These are phyloP conservation scores for Magnusiomyces clavatus DNA, from an alignment of 1,139 yeast species.

Conservation along the genomic window DNA sequence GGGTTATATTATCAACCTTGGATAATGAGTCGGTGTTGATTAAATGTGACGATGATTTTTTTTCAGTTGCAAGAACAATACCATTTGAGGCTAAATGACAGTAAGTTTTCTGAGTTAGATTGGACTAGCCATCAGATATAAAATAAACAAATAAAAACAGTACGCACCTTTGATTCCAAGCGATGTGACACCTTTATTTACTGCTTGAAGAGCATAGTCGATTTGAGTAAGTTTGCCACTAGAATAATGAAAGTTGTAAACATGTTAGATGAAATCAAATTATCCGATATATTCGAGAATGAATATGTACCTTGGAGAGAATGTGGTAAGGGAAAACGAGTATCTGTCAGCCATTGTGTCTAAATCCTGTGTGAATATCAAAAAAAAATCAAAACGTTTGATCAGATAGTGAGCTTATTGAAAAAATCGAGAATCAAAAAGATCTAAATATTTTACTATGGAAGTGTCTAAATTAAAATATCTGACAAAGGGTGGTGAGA, in stretches of 20 bases:
- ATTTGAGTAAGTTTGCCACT: conserved; percentile 97
- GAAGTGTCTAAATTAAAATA: no score
- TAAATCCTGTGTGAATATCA: no score
- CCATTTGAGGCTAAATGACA: conserved; percentile 67
- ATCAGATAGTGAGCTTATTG: no score
- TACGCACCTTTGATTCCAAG: conserved; percentile 68
- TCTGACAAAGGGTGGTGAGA: no score
- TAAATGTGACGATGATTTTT: conserved; percentile 75
- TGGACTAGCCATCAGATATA: not conserved
- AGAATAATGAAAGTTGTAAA: conserved; percentile 6
- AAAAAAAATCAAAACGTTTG: no score
- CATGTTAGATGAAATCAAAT: not conserved
- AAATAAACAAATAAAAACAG: not conserved
- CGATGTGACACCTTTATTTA: conserved; percentile 95
- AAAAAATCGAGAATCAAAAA: no score
- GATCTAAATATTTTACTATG: no score
- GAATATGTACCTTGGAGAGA: conserved; percentile 73
- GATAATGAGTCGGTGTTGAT: conserved; percentile 67
- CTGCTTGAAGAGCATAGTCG: conserved; percentile 96
- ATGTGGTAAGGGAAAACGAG: conserved; percentile 92
- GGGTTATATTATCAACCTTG: conserved; percentile 80
- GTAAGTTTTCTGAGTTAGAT: not conserved
- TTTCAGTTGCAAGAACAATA: conserved; percentile 92
- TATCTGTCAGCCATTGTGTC: conserved; percentile 87
- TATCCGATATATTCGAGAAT: not conserved